Base-by-base conservation (phyloP, 345 rosid species). In the Capsella bursapastoris region DNA sequence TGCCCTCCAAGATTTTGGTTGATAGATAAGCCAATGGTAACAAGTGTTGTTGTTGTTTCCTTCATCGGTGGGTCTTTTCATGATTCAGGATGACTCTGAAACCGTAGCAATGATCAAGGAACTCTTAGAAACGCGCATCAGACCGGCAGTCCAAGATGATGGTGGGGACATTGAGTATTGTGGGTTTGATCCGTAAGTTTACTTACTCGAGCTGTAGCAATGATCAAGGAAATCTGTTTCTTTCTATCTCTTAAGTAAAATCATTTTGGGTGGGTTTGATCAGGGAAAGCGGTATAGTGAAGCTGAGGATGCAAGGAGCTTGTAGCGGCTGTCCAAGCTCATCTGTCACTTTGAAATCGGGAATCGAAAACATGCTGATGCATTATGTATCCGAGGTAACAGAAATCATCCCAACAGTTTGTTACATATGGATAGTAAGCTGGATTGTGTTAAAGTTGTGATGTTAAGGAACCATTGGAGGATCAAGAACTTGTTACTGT, bases 241-340 rank as follows among this genome's bases (percentile, higher is more conserved):
- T 15, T 57, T 28, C 5, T 11, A 31, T 50, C 8, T 68, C n/a
- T 32, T 0, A 57, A 67, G 18, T 74, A 37, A 57, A 47, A 11
- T 4, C 8, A 8, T 0, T 66, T 28, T 48, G 43, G 51, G n/a
- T 48, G 64, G 50, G 35, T 76, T 78, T 57, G 66, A 64, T 5
- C 57, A 94, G 97, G 53, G 97, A 95, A 67, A 95, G 92, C 6
- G 97, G 97, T 59, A 70, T 87, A 61, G 97, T 95, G 53, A 95
- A 88, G 78, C 81, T 95, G 83, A 78, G 81, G 75, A 92, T 95
- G 99, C 97, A 94, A 83, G 97, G 97, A 79, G 97, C 97, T 29
- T 94, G 98, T 79, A 94, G 98, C 52, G 99, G 99, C 64, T 95
- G 99, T 81, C 99, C 97, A 15, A 94, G 97, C 69, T 95, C 97